phyloP scores from a whole-genome alignment of 2,329 filamentous ascomycete genomes.

The Alternaria conjuncta region DNA sequence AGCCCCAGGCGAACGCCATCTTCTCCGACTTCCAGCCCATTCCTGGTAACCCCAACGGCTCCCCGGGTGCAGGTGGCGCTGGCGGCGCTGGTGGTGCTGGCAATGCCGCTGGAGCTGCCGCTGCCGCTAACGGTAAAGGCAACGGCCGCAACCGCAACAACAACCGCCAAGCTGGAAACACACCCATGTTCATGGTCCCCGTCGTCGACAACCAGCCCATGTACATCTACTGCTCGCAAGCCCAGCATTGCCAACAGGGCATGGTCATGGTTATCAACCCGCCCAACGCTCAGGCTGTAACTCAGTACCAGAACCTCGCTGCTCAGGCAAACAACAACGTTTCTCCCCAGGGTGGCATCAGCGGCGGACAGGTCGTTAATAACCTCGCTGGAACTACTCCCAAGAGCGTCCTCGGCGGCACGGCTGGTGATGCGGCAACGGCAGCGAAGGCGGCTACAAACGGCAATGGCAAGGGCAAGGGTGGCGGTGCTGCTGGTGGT shows the following conservation, averaged over 20 bases:
- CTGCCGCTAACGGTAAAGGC: constrained; percentile 16
- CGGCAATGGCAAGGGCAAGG: neutral
- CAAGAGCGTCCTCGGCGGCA: constrained; percentile 17
- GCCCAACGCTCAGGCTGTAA: constrained; percentile 30
- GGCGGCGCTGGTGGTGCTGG: constrained; percentile 21
- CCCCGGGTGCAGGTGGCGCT: constrained; percentile 12
- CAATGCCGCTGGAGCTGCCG: constrained; percentile 6
- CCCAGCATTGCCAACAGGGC: constrained; percentile 71
- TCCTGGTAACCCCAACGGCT: constrained; percentile 9
- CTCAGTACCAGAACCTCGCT: constrained; percentile 30
- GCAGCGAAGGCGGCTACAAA: neutral
- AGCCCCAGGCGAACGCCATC: constrained; percentile 31
- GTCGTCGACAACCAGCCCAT: constrained; percentile 63
- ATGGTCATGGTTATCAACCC: constrained; percentile 77
- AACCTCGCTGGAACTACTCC: constrained; percentile 32
- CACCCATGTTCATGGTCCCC: constrained; percentile 37
- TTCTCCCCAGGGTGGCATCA: constrained; percentile 26
- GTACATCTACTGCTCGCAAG: constrained; percentile 78
- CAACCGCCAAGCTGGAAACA: constrained; percentile 31
- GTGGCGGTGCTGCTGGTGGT: neutral
- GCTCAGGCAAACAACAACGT: constrained; percentile 36
- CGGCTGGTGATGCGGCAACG: constrained; percentile 13
- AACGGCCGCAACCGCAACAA: constrained; percentile 27
- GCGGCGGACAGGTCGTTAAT: constrained; percentile 26
- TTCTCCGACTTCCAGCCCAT: constrained; percentile 40